Evolutionary conservation across 768 basidiomycete species (phyloP), one percentile per base, ranked within the genome.

Genomic region (Kondoa subrosea): DNA sequence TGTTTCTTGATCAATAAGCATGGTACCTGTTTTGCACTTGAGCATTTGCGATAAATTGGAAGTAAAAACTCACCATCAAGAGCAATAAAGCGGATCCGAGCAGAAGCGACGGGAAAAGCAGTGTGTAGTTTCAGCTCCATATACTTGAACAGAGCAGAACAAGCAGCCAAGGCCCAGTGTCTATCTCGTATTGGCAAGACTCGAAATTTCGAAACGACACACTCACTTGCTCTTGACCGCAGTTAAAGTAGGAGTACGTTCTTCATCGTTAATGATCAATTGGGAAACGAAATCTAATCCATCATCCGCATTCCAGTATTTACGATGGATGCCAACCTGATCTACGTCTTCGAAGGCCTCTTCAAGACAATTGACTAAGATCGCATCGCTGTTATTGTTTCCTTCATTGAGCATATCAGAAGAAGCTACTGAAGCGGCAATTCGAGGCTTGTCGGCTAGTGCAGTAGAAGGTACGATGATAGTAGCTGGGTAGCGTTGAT

Each of bases 1-100:
- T 0, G 88, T 91, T 69, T 91, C 91, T 0, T 85, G 82, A 74
- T 97, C 95, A 71, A 99, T 87, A 82, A 95, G 82, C 87, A 96
- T 88, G 0, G 89, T 92, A 0, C 92, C 92, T 75, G 31, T 14
- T 26, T 34, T n/a, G n/a, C n/a, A 12, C 32, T 21, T 17, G 62
- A 61, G 62, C 21, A 59, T 12, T 12, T 59, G 21, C 58, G 4
- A 59, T 12, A 25, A 25, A 31, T 59, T 4, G 14, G 8, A 4
- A 27, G 29, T 12, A n/a, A n/a, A 25, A 33, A 14, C 40, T 8
- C 16, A 25, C 69, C 74, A 29, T 75, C 73, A 31, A 74, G 68
- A 1, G 70, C 61, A 0, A 33, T 57, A 59, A 73, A 75, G 4
- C 61, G 63, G 66, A 80, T 77, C 8, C 70, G 68, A 16, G 79